Evolutionary conservation across 2,329 filamentous ascomycete species (phyloP), one percentile per base, ranked within the genome.

Genomic region (Neonectria sp.): DNA sequence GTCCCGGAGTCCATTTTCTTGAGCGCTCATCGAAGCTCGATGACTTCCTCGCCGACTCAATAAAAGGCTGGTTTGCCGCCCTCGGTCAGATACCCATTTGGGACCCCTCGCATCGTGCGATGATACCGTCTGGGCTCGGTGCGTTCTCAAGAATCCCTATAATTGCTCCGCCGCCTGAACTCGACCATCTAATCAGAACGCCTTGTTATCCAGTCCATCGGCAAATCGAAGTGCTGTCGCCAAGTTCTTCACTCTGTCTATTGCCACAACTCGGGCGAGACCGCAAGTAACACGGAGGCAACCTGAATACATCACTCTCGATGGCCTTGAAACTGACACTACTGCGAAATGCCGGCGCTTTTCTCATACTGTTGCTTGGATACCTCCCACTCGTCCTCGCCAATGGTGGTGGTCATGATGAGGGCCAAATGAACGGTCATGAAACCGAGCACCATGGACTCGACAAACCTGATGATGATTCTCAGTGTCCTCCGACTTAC

Each of bases 401-500:
- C 13, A 69, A 77, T 52, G 68, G 68, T 31, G 69, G 58, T 69
- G 68, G 60, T 46, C 56, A 73, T 27, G 62, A 69, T 33, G 53
- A 68, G 21, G 65, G 61, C 29, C 46, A 59, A 37, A 57, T 61
- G n/a, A 63, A 46, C 24, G 59, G 66, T 31, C 60, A 71, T 45
- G 67, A 60, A 43, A 56, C 56, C 8, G 68, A 62, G 46, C 53
- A 46, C 29, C 65, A 69, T 45, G 65, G 46, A 27, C 63, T 59
- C 17, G 75, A 77, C 59, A 71, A 74, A 51, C 71, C 77, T 15
- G 68, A 74, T 21, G 74, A 76, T 24, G 70, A 75, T 40, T 73
- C 71, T 60, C 71, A 80, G 51, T 82, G 83, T 53, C 78, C 83
- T 9, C 80, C 82, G n/a, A 90, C 84, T 65, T 93, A 92, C 78